Conservation (phyloP, 176 grass and related monocot species). For the Thalia dealbata region DNA sequence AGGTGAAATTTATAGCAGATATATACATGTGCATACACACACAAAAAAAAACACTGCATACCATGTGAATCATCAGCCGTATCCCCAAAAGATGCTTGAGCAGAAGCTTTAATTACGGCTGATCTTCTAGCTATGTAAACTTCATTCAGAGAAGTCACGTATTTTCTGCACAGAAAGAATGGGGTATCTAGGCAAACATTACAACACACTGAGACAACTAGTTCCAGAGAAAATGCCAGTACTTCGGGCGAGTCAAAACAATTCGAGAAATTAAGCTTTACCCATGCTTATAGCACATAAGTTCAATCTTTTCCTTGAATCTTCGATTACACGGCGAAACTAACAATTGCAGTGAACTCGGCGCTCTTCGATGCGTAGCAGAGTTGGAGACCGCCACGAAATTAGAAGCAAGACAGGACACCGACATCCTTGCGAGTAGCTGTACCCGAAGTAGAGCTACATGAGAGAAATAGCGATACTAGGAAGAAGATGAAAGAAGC, state of each 20-base stretch:
- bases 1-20: background rate
- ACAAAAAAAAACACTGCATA: conserved; percentile 25
- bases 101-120: conserved; percentile 22
- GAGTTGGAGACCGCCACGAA: conserved; percentile 27
- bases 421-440: conserved; percentile 38
- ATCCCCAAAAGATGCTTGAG: conserved; percentile 52
- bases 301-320: conserved; percentile 25
- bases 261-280: background rate
- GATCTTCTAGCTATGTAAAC: conserved; percentile 14
- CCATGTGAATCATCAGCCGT: conserved; percentile 34
- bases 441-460: background rate
- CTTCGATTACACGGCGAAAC: conserved; percentile 32
- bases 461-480: background rate
- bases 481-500: no score
- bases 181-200: conserved; percentile 6
- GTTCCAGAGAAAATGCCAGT: background rate
- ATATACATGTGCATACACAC: no score
- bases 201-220: conserved; percentile 7
- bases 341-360: conserved; percentile 22
- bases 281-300: conserved; percentile 37
- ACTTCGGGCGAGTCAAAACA: background rate
- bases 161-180: conserved; percentile 19
- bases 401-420: conserved; percentile 40
- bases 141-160: conserved; percentile 11
- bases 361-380: conserved; percentile 20